Evolutionary conservation across 163 green algal species (phyloP).

Genomic region (Coccomyxa subellipsoidea): DNA sequence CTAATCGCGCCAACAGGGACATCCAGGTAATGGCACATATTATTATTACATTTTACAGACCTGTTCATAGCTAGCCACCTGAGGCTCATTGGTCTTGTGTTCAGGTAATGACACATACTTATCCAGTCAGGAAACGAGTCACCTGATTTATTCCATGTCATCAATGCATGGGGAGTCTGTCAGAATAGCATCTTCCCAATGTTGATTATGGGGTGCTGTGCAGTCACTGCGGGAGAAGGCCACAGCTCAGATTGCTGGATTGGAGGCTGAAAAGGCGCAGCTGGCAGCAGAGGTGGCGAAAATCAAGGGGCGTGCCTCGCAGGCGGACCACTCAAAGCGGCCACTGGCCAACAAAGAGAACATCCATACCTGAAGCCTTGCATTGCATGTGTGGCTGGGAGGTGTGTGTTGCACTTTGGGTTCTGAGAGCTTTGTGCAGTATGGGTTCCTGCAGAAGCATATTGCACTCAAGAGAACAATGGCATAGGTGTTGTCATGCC

Average conservation of each 20-base stretch:
- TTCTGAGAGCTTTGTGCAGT: too few relatives aligned
- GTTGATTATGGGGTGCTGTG: neutral
- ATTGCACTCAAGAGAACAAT: too few relatives aligned
- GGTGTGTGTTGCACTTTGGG: too few relatives aligned
- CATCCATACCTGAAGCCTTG: neutral
- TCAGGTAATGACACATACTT: neutral
- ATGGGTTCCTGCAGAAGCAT: too few relatives aligned
- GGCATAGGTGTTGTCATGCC: too few relatives aligned
- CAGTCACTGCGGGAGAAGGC: conserved; percentile 1
- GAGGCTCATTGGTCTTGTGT: neutral
- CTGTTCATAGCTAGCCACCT: neutral
- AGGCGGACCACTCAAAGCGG: neutral
- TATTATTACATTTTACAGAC: too few relatives aligned
- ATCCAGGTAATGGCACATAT: neutral
- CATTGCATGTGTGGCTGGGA: too few relatives aligned
- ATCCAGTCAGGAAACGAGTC: too few relatives aligned
- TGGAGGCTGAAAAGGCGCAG: neutral
- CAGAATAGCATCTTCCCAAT: neutral
- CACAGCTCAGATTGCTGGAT: neutral
- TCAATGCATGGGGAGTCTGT: too few relatives aligned
- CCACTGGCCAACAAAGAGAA: conserved; percentile 9
- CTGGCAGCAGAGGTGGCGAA: neutral
- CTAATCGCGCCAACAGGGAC: conserved; percentile 27
- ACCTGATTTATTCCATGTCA: too few relatives aligned
- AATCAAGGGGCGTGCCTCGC: neutral